phyloP scores from a whole-genome alignment of 1,284 basidiomycete genomes.

The Afroboletus lepidellus region DNA sequence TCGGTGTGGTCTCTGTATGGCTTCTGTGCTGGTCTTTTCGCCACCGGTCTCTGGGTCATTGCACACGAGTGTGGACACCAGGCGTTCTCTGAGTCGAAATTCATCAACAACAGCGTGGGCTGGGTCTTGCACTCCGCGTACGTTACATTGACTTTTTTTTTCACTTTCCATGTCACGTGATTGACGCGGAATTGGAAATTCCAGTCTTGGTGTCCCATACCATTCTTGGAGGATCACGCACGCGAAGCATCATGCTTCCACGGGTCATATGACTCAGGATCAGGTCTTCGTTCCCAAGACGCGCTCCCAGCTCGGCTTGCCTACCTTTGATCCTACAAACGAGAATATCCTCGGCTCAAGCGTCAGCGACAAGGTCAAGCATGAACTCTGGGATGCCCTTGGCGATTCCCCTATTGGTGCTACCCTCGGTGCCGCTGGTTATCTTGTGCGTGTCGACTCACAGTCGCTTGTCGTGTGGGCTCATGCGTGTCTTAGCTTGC shows the following conservation, averaged over 20 bases:
- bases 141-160: slow-evolving; percentile 35
- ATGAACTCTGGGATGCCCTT: slow-evolving; percentile 83
- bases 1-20: slow-evolving; percentile 82
- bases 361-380: slow-evolving; percentile 70
- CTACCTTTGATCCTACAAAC: slow-evolving; percentile 60
- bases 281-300: slow-evolving; percentile 96
- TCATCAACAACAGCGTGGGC: slow-evolving; percentile 91
- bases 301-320: slow-evolving; percentile 69
- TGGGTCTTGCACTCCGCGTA: slow-evolving; percentile 93
- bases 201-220: slow-evolving; percentile 90
- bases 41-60: slow-evolving; percentile 93
- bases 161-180: slow-evolving; percentile 18
- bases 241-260: slow-evolving; percentile 95
- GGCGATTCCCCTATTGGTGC: slow-evolving; percentile 92
- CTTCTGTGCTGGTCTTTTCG: slow-evolving; percentile 83
- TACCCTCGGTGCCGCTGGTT: slow-evolving; percentile 61
- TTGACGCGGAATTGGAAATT: slow-evolving; percentile 28
- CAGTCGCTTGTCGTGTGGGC: not conserved
- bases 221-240: slow-evolving; percentile 98
- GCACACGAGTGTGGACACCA: slow-evolving; percentile 95
- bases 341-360: slow-evolving; percentile 71
- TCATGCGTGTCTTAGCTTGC: slow-evolving; percentile 47
- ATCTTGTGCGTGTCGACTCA: slow-evolving; percentile 53
- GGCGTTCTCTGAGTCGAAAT: slow-evolving; percentile 94
- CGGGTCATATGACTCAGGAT: slow-evolving; percentile 92